Base-by-base conservation (phyloP, 2,329 filamentous ascomycete species). In the Hymenotorrendiella dingleyae region DNA sequence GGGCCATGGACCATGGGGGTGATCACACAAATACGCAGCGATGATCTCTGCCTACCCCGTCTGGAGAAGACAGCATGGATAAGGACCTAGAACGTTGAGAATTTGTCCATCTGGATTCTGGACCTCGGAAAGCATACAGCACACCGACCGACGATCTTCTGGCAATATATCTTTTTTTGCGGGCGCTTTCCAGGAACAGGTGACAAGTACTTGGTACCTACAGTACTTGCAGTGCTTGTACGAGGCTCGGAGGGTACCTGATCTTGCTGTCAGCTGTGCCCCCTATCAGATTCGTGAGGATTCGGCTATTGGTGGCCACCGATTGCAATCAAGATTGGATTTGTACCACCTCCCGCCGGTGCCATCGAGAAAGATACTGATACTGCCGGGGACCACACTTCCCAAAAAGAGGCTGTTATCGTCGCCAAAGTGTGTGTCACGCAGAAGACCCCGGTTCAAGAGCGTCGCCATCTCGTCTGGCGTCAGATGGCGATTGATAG, bases 1-100 rank as follows among this genome's bases (percentile, higher is more conserved):
- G n/a, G n/a, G n/a, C n/a, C n/a, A n/a, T n/a, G n/a, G n/a, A n/a
- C n/a, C n/a, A n/a, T 27, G 14, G 19, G 40, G 50, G 14, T 48
- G 44, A 49, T 46, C 46, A 38, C 22, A 6, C 32, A 44, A 49
- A 40, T 46, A 49, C 49, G 49, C 43, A 49, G 45, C 46, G 49
- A 42, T 48, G 48, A 49, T 49, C 42, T 11, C 21, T 26, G 34
- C 38, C 40, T 27, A 24, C 7, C n/a, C 21, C n/a, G 35, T 7
- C 19, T 20, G 11, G 16, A 21, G 11, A n/a, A 17, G 21, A 9
- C 14, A 22, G 27, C 24, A 16, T 40, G 12, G 33, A 36, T 22
- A 11, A 32, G 23, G 16, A 16, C 20, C 20, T 21, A 23, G 20
- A 21, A 21, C 8, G 11, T 12, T 21, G 33, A 20, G 12, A 11